Evolutionary conservation across 2,329 filamentous ascomycete genomes (phyloP).

Genomic region (Pseudonectria foliicola): DNA sequence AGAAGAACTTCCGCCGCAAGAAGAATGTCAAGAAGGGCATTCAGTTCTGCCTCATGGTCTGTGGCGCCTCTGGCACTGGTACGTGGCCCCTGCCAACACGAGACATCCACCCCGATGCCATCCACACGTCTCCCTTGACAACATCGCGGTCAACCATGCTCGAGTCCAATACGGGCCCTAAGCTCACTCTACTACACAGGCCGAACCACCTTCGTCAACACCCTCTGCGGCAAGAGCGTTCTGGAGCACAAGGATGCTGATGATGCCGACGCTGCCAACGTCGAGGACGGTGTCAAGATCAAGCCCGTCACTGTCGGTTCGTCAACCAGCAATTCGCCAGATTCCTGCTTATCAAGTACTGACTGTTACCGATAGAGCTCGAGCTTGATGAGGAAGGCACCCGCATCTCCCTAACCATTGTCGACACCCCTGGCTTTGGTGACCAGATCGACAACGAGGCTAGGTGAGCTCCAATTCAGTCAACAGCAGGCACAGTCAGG

Average conservation of each 20-base stretch:
- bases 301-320: conserved; percentile 95
- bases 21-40: conserved; percentile 99
- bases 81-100: conserved; percentile 32
- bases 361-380: conserved; percentile 52
- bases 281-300: conserved; percentile 97
- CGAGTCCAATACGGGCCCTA: neutral
- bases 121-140: conserved; percentile 6
- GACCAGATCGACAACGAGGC: conserved; percentile 99
- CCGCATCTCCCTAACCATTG: conserved; percentile 94
- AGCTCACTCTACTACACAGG: conserved; percentile 45
- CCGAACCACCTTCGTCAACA: conserved; percentile 98
- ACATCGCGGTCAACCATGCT: neutral
- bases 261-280: conserved; percentile 77
- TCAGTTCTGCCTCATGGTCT: conserved; percentile 99
- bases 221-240: conserved; percentile 91
- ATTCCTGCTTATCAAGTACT: conserved; percentile 19
- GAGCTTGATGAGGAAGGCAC: conserved; percentile 98
- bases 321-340: conserved; percentile 4
- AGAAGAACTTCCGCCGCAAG: conserved; percentile 98
- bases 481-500: neutral
- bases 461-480: conserved; percentile 50
- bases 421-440: conserved; percentile 96
- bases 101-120: conserved; percentile 6
- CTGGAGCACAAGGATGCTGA: conserved; percentile 88
- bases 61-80: conserved; percentile 97